Percentiles rank a stretch among this genome's conserved stretches.
These are phyloP conservation scores for Aspergillus neoniger DNA, from an alignment of 2,329 filamentous ascomycete genomes.

Conservation along the genomic window DNA sequence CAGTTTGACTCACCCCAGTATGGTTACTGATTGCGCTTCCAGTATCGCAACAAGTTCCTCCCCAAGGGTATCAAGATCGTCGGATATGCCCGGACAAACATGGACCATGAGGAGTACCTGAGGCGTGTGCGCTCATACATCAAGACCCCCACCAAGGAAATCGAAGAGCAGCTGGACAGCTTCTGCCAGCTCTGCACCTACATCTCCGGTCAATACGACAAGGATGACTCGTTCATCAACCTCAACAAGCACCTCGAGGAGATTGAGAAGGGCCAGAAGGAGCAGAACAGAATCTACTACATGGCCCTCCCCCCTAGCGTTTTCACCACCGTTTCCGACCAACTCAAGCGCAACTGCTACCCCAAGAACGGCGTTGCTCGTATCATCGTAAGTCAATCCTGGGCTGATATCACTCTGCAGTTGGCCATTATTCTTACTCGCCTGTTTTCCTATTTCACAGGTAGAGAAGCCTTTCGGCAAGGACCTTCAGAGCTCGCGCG, in stretches of 20 bases:
- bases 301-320: slow-evolving; percentile 98
- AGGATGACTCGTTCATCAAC: slow-evolving; percentile 88
- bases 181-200: slow-evolving; percentile 90
- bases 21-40: slow-evolving; percentile 22
- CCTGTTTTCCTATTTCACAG: slow-evolving; percentile 47
- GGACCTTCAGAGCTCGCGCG: slow-evolving; percentile 88
- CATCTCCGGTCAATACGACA: slow-evolving; percentile 94
- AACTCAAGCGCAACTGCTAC: slow-evolving; percentile 97
- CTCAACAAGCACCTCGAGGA: slow-evolving; percentile 84
- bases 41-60: slow-evolving; percentile 99
- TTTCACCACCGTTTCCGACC: slow-evolving; percentile 96
- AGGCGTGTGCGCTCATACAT: slow-evolving; percentile 96
- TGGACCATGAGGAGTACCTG: slow-evolving; percentile 96
- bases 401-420: not conserved
- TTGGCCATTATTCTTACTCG: slow-evolving; percentile 22
- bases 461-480: slow-evolving; percentile 99
- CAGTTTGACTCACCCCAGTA: not conserved
- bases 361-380: slow-evolving; percentile 85
- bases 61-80: slow-evolving; percentile 94
- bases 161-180: slow-evolving; percentile 90
- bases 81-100: slow-evolving; percentile 98
- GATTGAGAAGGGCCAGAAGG: slow-evolving; percentile 76
- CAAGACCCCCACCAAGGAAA: slow-evolving; percentile 96
- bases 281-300: slow-evolving; percentile 95
- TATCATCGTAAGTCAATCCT: slow-evolving; percentile 71